Evolutionary conservation across 2,329 filamentous ascomycete species (phyloP), one percentile per base, ranked within the genome.

Genomic region (Incumbomyces delicatus): DNA sequence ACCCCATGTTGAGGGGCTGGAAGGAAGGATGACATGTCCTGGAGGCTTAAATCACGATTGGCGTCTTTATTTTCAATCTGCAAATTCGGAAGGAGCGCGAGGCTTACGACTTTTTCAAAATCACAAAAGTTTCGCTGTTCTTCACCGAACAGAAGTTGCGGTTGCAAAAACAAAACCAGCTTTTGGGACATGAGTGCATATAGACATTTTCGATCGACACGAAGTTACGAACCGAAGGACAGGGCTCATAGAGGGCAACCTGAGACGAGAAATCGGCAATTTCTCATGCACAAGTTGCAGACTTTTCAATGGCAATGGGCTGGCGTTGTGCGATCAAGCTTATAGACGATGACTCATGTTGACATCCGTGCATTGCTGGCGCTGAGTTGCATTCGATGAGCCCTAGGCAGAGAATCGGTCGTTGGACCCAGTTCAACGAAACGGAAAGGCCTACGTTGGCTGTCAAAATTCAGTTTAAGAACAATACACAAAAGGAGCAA

Each of bases 21-120:
- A 50, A 54, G 53, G 53, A 56, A 49, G 49, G 41, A 54, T 50
- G 55, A 57, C 53, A 46, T 54, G 53, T 56, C 50, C 55, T 46
- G 48, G 32, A 50, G 33, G 37, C 31, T 41, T 43, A 27, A n/a
- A 16, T 41, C 22, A 17, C 33, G 33, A 43, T 43, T 34, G 38
- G 45, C 45, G 45, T 47, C 45, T 38, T 47, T 47, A 29, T 22
- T 38, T 45, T 29, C 34, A 45, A 31, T 20, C 30, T 37, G 27
- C 20, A 20, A 32, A 31, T 42, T 22, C 17, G 36, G 39, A 36
- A 32, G 32, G 39, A 37, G 33, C 31, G 32, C 34, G 45, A 42
- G 45, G 39, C 38, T 41, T 22, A 41, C 13, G 44, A 41, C 31
- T 32, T 43, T 31, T 48, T 36, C 46, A 40, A 42, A 43, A 44